Evolutionary conservation across 306 rosid genomes (phyloP).

Genomic region (Hippophae rhamnoides): DNA sequence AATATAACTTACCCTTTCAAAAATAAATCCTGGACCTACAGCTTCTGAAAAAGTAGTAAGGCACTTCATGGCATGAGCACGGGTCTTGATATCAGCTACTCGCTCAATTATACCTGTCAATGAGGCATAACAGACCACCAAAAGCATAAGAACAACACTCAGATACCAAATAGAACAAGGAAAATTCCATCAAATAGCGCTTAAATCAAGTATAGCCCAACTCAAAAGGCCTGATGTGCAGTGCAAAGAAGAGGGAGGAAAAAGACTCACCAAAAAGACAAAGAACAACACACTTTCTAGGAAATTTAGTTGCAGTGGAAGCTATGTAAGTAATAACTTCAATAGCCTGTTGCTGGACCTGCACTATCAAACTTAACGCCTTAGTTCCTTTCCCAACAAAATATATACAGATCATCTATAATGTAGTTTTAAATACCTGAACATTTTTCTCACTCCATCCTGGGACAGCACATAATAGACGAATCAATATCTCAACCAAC

Average conservation of each 20-base stretch:
- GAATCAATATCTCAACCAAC: slow-evolving; percentile 69
- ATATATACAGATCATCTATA: slow-evolving; percentile 11
- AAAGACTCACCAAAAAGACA: slow-evolving; percentile 71
- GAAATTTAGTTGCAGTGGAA: slow-evolving; percentile 62
- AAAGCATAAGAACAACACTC: neutral
- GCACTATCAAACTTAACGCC: neutral
- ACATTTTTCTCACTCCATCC: slow-evolving; percentile 99
- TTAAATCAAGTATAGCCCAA: too few species aligned
- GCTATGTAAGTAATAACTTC: slow-evolving; percentile 71
- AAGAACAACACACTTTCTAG: slow-evolving; percentile 86
- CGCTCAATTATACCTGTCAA: slow-evolving; percentile 83
- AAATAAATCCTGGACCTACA: slow-evolving; percentile 89
- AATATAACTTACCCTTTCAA: slow-evolving; percentile 69
- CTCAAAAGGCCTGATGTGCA: neutral
- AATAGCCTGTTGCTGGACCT: slow-evolving; percentile 61
- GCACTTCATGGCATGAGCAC: slow-evolving; percentile 86
- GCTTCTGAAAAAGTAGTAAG: slow-evolving; percentile 87
- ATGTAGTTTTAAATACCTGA: slow-evolving; percentile 50
- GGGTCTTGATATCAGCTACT: slow-evolving; percentile 98
- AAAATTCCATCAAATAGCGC: neutral
- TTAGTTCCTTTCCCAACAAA: slow-evolving; percentile 1
- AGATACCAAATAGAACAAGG: neutral
- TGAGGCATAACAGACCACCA: neutral
- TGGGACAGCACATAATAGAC: slow-evolving; percentile 76
- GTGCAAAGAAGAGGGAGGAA: slow-evolving; percentile 1